Evolutionary conservation across 2,329 filamentous ascomycete species (phyloP).

Genomic region (Fusarium sororula): DNA sequence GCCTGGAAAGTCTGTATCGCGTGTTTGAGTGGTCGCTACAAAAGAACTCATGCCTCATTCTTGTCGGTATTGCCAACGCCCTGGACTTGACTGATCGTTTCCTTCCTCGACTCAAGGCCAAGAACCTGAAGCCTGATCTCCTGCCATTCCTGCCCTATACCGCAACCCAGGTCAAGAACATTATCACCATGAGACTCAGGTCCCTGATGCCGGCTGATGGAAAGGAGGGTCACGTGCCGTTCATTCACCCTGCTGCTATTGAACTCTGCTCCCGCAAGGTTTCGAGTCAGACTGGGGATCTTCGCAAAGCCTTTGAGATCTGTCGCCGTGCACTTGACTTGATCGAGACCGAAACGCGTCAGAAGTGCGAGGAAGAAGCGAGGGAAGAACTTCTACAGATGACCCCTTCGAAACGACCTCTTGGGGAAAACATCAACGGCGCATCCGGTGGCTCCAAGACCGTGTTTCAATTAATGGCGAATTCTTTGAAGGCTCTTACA

Average conservation of each 20-base stretch:
- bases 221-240: conserved; percentile 75
- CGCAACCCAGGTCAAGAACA: conserved; percentile 83
- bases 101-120: conserved; percentile 89
- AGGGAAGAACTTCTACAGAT: conserved; percentile 65
- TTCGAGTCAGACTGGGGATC: conserved; percentile 89
- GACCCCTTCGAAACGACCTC: conserved; percentile 77
- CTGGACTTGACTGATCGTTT: conserved; percentile 96
- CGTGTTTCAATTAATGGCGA: conserved; percentile 58
- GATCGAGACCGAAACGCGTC: conserved; percentile 83
- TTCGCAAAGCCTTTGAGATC: conserved; percentile 95
- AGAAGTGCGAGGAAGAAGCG: conserved; percentile 73
- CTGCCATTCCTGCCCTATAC: conserved; percentile 94
- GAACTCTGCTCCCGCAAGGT: conserved; percentile 96
- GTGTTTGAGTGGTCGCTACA: conserved; percentile 97
- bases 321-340: conserved; percentile 89
- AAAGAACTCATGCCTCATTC: conserved; percentile 78
- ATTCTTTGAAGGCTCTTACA: conserved; percentile 71
- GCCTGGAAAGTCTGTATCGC: conserved; percentile 87
- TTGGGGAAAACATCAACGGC: conserved; percentile 83
- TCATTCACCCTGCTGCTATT: conserved; percentile 92
- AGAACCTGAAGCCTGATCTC: conserved; percentile 88
- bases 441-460: conserved; percentile 54
- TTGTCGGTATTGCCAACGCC: conserved; percentile 96
- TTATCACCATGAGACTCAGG: conserved; percentile 85
- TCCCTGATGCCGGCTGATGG: conserved; percentile 69